Percentiles rank a stretch among this genome's conserved stretches.
These are phyloP conservation scores for Ceratobasidium papillatum DNA, from an alignment of 1,284 basidiomycete genomes.

Conservation along the genomic window DNA sequence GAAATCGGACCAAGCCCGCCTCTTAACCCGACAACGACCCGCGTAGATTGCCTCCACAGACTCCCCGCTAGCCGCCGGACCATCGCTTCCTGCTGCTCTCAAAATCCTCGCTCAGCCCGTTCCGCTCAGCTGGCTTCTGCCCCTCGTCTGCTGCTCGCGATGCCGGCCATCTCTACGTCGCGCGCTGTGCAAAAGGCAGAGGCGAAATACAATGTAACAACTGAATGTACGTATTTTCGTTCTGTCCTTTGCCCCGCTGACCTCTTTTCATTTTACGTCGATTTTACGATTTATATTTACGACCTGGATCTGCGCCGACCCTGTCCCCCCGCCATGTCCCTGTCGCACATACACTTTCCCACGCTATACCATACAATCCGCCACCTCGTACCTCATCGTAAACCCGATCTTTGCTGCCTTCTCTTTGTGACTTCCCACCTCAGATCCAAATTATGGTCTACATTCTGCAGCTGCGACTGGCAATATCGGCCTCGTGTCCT, in stretches of 20 bases:
- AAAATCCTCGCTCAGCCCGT: slow-evolving; percentile 21
- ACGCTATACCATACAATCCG: slow-evolving; percentile 5
- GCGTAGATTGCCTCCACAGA: slow-evolving; percentile 21
- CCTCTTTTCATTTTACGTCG: slow-evolving; percentile 13
- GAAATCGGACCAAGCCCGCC: slow-evolving; percentile 32
- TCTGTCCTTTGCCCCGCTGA: background rate
- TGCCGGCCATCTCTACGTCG: slow-evolving; percentile 44
- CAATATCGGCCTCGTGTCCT: slow-evolving; percentile 86
- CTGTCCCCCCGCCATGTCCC: background rate
- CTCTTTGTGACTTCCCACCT: slow-evolving; percentile 7
- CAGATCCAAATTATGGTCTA: slow-evolving; percentile 85
- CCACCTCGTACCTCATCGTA: background rate
- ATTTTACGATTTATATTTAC: background rate
- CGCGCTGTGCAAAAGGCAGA: slow-evolving; percentile 57
- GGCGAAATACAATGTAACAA: slow-evolving; percentile 79
- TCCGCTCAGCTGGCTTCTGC: slow-evolving; percentile 18
- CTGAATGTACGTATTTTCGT: slow-evolving; percentile 68
- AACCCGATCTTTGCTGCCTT: slow-evolving; percentile 15
- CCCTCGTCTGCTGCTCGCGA: slow-evolving; percentile 37
- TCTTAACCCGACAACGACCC: slow-evolving; percentile 31
- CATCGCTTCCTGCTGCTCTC: slow-evolving; percentile 1
- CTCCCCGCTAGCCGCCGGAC: slow-evolving; percentile 32
- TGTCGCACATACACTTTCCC: background rate
- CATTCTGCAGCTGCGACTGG: slow-evolving; percentile 90
- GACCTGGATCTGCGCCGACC: background rate